Base-by-base conservation (phyloP, 2,329 filamentous ascomycete genomes). In the Trichoderma endophyticum region DNA sequence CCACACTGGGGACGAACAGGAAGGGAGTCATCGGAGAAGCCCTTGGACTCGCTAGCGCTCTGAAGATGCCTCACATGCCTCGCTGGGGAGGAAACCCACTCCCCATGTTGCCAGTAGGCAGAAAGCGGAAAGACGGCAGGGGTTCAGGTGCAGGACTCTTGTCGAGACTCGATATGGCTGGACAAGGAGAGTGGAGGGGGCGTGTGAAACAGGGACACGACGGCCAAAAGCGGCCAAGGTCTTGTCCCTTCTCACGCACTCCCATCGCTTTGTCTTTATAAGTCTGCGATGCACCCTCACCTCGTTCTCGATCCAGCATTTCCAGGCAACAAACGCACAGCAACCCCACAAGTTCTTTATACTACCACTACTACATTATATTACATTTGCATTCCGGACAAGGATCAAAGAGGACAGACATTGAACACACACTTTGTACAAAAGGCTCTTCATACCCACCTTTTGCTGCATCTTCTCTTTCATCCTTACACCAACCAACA, bases 11-110 rank as follows among this genome's bases (percentile, higher is more conserved):
- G 15, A 61, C 63, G 51, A 60, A 57, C 32, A 61, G 59, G 57
- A 51, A 70, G 67, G 71, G 71, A 72, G 71, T 72, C 71, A 72
- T 72, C 71, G 66, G 71, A 71, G 71, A 51, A 39, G 30, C 59
- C 64, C 34, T 48, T 51, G 21, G 15, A 24, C 69, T 70, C 59
- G 51, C 67, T 60, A 67, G 62, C 70, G 39, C 48, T 28, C 56
- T 39, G 70, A 64, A 64, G 70, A 67, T 61, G 70, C 70, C 70
- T 71, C 63, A 67, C 70, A 66, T 61, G 62, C 65, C 63, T 72
- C 71, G 65, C 65, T 26, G 34, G 34, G 34, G 34, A 36, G 34
- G 34, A 36, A 36, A 15, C 34, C 34, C 24, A 59, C 34, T 32
- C 54, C 56, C 43, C 57, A 34, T 26, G 56, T 28, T 21, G 14